Evolutionary conservation across 352 stramenopile species (phyloP).

Genomic region (Globisporangium carolinianum): DNA sequence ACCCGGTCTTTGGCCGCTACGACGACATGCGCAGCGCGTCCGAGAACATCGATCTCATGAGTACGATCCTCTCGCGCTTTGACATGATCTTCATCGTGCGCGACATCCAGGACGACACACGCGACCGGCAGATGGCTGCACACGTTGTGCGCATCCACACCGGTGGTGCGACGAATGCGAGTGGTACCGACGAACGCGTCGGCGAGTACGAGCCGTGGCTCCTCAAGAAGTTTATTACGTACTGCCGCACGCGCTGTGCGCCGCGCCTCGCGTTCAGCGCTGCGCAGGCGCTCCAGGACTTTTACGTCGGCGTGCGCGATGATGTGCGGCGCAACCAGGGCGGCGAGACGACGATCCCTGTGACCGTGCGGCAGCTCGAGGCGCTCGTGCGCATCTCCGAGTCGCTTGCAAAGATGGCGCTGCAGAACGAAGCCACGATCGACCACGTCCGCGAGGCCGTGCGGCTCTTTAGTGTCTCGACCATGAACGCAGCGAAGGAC

Average conservation of each 20-base stretch:
- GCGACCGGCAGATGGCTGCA: constrained; percentile 93
- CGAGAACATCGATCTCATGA: constrained; percentile 88
- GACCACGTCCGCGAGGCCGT: constrained; percentile 96
- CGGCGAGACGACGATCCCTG: constrained; percentile 91
- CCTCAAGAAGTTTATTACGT: constrained; percentile 90
- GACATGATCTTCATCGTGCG: constrained; percentile 99
- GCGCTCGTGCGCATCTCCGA: constrained; percentile 97
- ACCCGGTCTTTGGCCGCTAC: constrained; percentile 95
- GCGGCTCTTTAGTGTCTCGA: constrained; percentile 95
- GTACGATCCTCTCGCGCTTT: constrained; percentile 98
- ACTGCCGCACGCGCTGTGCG: constrained; percentile 94
- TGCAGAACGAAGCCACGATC: constrained; percentile 88
- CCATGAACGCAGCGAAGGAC: constrained; percentile 96
- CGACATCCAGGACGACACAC: constrained; percentile 95
- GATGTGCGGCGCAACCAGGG: constrained; percentile 95
- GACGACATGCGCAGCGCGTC: constrained; percentile 88
- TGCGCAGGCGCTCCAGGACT: constrained; percentile 91
- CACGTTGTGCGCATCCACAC: constrained; percentile 98
- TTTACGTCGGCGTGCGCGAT: constrained; percentile 97
- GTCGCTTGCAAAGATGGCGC: constrained; percentile 92
- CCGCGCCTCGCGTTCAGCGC: constrained; percentile 89
- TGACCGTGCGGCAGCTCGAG: constrained; percentile 98
- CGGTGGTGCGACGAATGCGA: no score
- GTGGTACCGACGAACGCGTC: no score
- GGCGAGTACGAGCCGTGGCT: constrained; percentile 27